Base-by-base conservation (phyloP, 2,329 filamentous ascomycete genomes). In the Geosmithia putterillii region DNA sequence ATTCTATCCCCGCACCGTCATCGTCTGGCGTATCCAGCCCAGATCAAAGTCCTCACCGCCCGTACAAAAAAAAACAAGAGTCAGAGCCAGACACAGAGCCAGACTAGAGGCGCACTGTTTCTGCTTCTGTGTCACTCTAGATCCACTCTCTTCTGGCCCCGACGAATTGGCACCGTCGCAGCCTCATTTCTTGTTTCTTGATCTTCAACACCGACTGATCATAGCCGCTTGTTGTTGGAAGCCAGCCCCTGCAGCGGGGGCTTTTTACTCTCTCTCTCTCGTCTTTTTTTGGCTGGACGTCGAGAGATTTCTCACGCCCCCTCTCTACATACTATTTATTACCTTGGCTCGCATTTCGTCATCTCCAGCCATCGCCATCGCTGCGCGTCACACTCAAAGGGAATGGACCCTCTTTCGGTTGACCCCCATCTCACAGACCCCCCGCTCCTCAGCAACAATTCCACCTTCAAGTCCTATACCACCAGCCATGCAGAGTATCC, bases 391-490 rank as follows among this genome's bases (percentile, higher is more conserved):
- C 28, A 32, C 10, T 32, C 28, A 12, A 12, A 32, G 28, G 28
- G 28, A 32, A 42, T 45, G 44, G 44, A 45, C 32, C 40, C 40
- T 34, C 35, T 42, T 35, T 15, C 47, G 41, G 54, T 55, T 38
- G 59, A 65, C 51, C 56, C 76, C 52, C 63, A 68, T 45, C 53
- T 65, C 35, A 81, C 77, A 20, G 88, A 95, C 54, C 87, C 89
- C 23, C 72, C 79, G n/a, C 71, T 95, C 12, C 70, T 96, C 47
- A 82, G 73, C 58, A 83, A 88, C 52, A 74, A 90, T 59, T 88
- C 86, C 14, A 71, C 74, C 35, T 71, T 83, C 51, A 74, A 74
- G 54, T 72, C 79, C 5, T 94, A 88, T 60, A 79, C 72, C n/a
- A 89, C 88, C 3, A 71, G 70, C 15, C 64, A 62, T 22, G 80